These are phyloP conservation scores for Cercospora beticola DNA, from an alignment of 2,329 filamentous ascomycete species.

Conservation along the genomic window DNA sequence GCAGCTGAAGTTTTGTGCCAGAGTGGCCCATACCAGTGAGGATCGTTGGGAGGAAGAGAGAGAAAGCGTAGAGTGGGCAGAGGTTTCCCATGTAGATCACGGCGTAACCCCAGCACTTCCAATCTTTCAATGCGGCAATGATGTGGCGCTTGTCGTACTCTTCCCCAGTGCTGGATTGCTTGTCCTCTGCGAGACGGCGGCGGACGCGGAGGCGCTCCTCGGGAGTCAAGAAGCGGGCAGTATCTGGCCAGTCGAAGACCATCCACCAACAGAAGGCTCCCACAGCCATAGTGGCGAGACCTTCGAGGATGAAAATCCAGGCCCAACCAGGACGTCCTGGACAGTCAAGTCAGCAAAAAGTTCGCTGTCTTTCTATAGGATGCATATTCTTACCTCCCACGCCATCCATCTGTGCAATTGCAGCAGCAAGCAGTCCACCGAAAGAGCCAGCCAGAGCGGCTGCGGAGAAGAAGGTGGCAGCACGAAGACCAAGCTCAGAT, in stretches of 20 bases:
- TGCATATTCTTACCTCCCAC: slow-evolving; percentile 49
- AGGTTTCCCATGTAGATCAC: slow-evolving; percentile 57
- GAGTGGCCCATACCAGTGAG: slow-evolving; percentile 48
- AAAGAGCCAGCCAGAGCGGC: slow-evolving; percentile 78
- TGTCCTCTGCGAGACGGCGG: slow-evolving; percentile 31
- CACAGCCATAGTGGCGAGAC: slow-evolving; percentile 65
- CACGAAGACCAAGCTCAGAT: slow-evolving; percentile 63
- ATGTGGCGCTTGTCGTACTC: slow-evolving; percentile 33
- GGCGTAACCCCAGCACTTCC: slow-evolving; percentile 71
- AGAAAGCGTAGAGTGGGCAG: slow-evolving; percentile 35
- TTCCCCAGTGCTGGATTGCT: slow-evolving; percentile 28
- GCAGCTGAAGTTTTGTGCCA: slow-evolving; percentile 65
- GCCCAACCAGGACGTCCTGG: slow-evolving; percentile 10
- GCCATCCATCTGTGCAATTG: slow-evolving; percentile 68
- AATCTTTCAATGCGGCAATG: slow-evolving; percentile 60
- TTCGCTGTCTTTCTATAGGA: slow-evolving; percentile 38
- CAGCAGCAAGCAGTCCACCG: slow-evolving; percentile 70
- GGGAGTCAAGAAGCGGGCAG: slow-evolving; percentile 57
- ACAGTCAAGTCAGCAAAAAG: background rate
- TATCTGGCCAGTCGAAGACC: slow-evolving; percentile 57
- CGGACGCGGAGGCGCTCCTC: slow-evolving; percentile 36
- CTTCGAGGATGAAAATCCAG: slow-evolving; percentile 53
- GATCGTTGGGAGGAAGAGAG: slow-evolving; percentile 37
- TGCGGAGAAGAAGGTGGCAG: slow-evolving; percentile 80
- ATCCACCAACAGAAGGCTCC: slow-evolving; percentile 38